These are phyloP conservation scores for Ascomycota sp. DNA, from an alignment of 2,329 filamentous ascomycete genomes.

Conservation along the genomic window DNA sequence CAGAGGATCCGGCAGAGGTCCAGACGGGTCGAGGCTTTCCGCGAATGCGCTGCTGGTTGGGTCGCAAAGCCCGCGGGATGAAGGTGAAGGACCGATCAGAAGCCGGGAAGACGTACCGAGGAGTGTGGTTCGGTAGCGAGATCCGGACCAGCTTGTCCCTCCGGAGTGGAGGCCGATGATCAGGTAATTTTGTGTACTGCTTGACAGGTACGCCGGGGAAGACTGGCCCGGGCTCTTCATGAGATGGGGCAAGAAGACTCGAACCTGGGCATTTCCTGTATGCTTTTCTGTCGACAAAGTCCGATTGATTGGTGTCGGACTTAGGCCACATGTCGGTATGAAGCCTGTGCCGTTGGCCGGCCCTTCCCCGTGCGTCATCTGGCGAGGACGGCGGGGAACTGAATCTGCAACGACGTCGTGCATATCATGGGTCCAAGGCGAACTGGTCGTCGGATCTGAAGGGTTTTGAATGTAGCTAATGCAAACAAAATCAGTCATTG, in stretches of 20 bases:
- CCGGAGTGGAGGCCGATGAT: conserved; percentile 81
- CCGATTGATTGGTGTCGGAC: conserved; percentile 47
- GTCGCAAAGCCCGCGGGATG: conserved; percentile 80
- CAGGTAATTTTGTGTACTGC: conserved; percentile 82
- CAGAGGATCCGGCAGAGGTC: conserved; percentile 42
- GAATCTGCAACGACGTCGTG: conserved; percentile 49
- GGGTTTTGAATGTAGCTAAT: conserved; percentile 20
- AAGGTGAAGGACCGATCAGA: conserved; percentile 91
- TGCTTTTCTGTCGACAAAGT: conserved; percentile 68
- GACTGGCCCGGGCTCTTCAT: conserved; percentile 49
- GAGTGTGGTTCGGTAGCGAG: conserved; percentile 59
- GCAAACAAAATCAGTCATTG: conserved; percentile 7
- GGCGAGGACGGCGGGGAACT: conserved; percentile 19
- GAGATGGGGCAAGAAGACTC: conserved; percentile 51
- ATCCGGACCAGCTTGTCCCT: conserved; percentile 93
- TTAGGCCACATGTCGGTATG: conserved; percentile 36
- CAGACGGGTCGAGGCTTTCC: conserved; percentile 56
- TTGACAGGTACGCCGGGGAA: conserved; percentile 65
- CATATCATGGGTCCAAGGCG: conserved; percentile 84
- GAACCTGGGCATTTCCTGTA: conserved; percentile 67
- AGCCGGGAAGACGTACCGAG: conserved; percentile 81
- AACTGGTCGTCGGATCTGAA: conserved; percentile 44
- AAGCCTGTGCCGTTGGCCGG: conserved; percentile 32
- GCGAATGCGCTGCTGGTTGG: conserved; percentile 62
- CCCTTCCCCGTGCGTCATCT: conserved; percentile 23